These are phyloP conservation scores for Rubus parviflorus DNA, from an alignment of 306 rosid genomes.

Conservation along the genomic window DNA sequence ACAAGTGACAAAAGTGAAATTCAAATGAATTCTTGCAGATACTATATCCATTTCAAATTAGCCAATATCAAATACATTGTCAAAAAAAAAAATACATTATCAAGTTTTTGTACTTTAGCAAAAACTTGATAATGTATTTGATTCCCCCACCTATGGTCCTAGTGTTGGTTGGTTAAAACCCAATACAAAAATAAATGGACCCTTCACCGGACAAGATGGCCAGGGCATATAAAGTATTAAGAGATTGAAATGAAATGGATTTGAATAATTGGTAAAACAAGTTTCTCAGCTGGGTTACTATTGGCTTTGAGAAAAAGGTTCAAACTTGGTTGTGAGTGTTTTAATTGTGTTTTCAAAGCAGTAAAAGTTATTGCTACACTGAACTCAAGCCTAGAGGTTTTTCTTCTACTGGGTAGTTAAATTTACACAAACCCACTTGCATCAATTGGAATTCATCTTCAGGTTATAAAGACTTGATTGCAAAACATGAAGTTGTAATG, in stretches of 20 bases:
- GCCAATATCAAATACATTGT: too few species aligned
- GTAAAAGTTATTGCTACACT: not conserved
- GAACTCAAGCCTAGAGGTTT: not conserved
- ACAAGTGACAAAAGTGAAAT: too few species aligned
- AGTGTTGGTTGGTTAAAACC: not conserved
- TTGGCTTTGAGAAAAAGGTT: not conserved
- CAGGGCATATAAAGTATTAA: not conserved
- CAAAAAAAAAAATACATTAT: too few species aligned
- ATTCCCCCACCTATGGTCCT: slow-evolving; percentile 9
- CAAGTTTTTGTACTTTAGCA: too few species aligned
- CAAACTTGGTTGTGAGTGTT: not conserved
- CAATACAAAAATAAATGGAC: not conserved
- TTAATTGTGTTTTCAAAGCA: not conserved
- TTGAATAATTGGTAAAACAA: not conserved
- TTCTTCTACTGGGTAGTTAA: not conserved
- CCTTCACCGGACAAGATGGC: not conserved
- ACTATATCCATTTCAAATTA: too few species aligned
- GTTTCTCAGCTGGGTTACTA: not conserved
- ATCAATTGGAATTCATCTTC: not conserved
- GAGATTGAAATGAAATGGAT: not conserved
- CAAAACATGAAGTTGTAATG: not conserved
- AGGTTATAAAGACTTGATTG: not conserved
- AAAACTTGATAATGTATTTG: too few species aligned
- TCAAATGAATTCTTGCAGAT: too few species aligned
- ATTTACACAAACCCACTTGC: not conserved